Evolutionary conservation across 176 grass and related monocot species (phyloP).

Genomic region (Poa pratensis): DNA sequence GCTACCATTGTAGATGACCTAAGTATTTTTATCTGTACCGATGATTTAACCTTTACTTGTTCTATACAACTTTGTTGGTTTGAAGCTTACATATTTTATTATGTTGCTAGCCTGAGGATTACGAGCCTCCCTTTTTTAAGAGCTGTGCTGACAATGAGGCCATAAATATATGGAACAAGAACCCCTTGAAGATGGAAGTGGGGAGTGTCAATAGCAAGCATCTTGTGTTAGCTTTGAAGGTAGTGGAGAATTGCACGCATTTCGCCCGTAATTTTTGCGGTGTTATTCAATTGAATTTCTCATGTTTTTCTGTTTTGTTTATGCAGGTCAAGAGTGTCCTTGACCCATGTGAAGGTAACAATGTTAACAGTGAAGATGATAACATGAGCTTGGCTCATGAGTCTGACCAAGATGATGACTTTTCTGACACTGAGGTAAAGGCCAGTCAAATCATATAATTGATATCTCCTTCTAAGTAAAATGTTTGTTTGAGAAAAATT

Average conservation of each 20-base stretch:
- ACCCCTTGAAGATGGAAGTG: slow-evolving; percentile 94
- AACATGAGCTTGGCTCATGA: slow-evolving; percentile 75
- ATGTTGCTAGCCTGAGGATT: slow-evolving; percentile 80
- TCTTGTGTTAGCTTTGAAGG: slow-evolving; percentile 92
- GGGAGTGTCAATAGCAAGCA: slow-evolving; percentile 99
- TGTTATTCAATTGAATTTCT: slow-evolving; percentile 40
- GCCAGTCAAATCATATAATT: background rate
- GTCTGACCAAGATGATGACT: slow-evolving; percentile 64
- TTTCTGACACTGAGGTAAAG: slow-evolving; percentile 89
- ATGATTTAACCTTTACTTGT: background rate
- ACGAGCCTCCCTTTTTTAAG: slow-evolving; percentile 97
- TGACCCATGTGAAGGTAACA: slow-evolving; percentile 90
- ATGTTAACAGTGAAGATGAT: slow-evolving; percentile 64
- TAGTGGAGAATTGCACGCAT: slow-evolving; percentile 35
- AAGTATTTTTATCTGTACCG: background rate
- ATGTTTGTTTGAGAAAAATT: background rate
- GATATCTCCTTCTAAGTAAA: background rate
- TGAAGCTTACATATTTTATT: slow-evolving; percentile 18
- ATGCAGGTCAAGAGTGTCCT: slow-evolving; percentile 96
- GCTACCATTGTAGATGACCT: slow-evolving; percentile 25
- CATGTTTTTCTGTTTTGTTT: slow-evolving; percentile 37
- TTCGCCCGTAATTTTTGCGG: background rate
- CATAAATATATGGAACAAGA: slow-evolving; percentile 87
- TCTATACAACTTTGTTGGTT: slow-evolving; percentile 28
- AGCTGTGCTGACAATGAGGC: slow-evolving; percentile 77